A percentile compares a stretch with the other conserved stretches of the same genome.
Evolutionary conservation across 2,329 filamentous ascomycete species (phyloP).

Genomic region (Dactylellina drechsleri): DNA sequence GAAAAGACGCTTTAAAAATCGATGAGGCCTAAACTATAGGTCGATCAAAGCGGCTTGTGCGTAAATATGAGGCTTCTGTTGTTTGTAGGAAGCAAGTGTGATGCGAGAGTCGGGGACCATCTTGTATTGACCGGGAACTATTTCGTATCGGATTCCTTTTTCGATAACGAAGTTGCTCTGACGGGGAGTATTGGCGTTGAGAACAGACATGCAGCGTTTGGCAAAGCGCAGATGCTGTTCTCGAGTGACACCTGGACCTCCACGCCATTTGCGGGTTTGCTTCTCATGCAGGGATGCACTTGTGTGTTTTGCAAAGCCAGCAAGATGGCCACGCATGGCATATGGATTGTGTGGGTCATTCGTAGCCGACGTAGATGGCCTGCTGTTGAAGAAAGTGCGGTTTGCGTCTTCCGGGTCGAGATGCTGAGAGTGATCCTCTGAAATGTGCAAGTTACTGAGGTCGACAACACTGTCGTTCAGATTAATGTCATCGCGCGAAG

Average conservation of each 20-base stretch:
- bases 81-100: constrained; percentile 44
- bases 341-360: constrained; percentile 25
- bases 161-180: constrained; percentile 58
- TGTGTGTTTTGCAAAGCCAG: constrained; percentile 33
- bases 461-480: constrained; percentile 35
- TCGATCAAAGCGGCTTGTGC: constrained; percentile 49
- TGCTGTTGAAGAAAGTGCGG: constrained; percentile 42
- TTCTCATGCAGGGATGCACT: constrained; percentile 29
- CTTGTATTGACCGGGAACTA: constrained; percentile 57
- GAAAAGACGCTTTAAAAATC: background rate
- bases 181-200: constrained; percentile 57
- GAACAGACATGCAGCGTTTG: constrained; percentile 58
- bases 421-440: constrained; percentile 16
- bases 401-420: constrained; percentile 14
- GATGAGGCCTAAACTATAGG: constrained; percentile 31
- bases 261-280: constrained; percentile 58
- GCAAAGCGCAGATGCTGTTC: constrained; percentile 58
- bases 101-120: constrained; percentile 55
- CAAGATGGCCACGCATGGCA: constrained; percentile 40
- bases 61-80: constrained; percentile 48
- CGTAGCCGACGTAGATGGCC: constrained; percentile 45
- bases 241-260: constrained; percentile 51
- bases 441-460: constrained; percentile 40
- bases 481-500: constrained; percentile 25
- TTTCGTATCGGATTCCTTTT: constrained; percentile 57